Base-by-base conservation (phyloP, 768 basidiomycete species). In the Cystofilobasidium bisporidii region DNA sequence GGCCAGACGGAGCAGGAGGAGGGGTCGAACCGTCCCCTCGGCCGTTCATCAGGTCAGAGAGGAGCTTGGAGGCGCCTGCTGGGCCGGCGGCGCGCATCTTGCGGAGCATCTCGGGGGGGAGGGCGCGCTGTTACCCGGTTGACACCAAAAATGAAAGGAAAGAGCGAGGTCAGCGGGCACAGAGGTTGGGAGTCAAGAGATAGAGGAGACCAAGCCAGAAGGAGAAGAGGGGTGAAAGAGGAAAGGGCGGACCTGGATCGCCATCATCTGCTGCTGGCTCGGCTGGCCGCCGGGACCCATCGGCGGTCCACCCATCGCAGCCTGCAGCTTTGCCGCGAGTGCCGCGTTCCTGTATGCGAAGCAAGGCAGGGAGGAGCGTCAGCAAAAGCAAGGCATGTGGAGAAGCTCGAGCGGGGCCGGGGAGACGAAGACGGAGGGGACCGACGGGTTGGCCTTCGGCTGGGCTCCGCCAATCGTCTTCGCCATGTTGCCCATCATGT, bases 401-500 rank as follows among this genome's bases (percentile, higher is more conserved):
- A n/a, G n/a, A n/a, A n/a, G n/a, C n/a, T n/a, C n/a, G n/a, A n/a
- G n/a, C n/a, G n/a, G n/a, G n/a, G n/a, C n/a, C n/a, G n/a, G n/a
- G n/a, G n/a, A n/a, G n/a, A n/a, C n/a, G 38, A 12, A 10, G 28
- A 10, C 24, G n/a, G 30, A 15, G 45, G 61, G 32, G 26, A 78
- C 85, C 69, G 67, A 87, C 88, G 91, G 91, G 83, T 96, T 96
- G 48, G 61, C 66, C 59, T 53, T 71, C 53, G 28, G 68, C 63
- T 65, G 66, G 50, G 36, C 56, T 9, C 71, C 72, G 59, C 96
- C 96, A 9, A 91, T 93, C 75, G 91, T 88, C 81, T 92, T 96
- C 40, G 94, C 96, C 88, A 99, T 93, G 74, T 90, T 93, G 63
- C 91, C 87, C 90, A 99, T 96, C 89, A 97, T 93, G 56, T 90